Evolutionary conservation across 2,329 filamentous ascomycete species (phyloP), one percentile per base, ranked within the genome.

Genomic region (Metarhizium album): DNA sequence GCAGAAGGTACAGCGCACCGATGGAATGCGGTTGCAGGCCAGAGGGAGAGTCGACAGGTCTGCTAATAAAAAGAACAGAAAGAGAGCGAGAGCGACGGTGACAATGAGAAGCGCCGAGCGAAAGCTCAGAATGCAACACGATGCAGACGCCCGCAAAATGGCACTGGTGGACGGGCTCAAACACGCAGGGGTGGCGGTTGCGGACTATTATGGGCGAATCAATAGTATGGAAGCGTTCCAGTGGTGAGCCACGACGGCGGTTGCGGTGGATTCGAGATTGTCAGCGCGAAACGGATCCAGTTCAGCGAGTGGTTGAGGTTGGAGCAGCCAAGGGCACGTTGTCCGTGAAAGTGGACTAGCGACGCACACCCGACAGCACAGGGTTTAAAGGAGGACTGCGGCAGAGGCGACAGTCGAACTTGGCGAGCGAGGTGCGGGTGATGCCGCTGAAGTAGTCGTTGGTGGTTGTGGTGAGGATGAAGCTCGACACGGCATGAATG

Each of bases 101-200:
- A 23, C 24, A 47, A 33, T 27, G 40, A 45, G 45, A 46, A 46
- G 49, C 52, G 46, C 46, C 35, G 40, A 29, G 49, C 37, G 48
- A 51, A 37, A 27, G 49, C 35, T 35, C 31, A 33, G 52, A 38
- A 53, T 48, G 49, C 49, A 53, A 46, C 35, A 48, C 52, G 45
- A 51, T 46, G 48, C 52, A 46, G 52, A 40, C 42, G 46, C 45
- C 49, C 52, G 47, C 49, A 51, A 51, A 49, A 45, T 6, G 14
- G 37, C 4, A 47, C 38, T 22, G 27, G 47, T 27, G 18, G 43
- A 45, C 35, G 29, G 51, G 24, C 43, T 37, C 45, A 52, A 38
- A 52, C 46, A 43, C 31, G 27, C 52, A 54, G 53, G 47, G 50
- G 47, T 52, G 50, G 53, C 47, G 45, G 43, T 42, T 46, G n/a